Evolutionary conservation across 345 rosid species (phyloP).

Genomic region (Camelina hispida): DNA sequence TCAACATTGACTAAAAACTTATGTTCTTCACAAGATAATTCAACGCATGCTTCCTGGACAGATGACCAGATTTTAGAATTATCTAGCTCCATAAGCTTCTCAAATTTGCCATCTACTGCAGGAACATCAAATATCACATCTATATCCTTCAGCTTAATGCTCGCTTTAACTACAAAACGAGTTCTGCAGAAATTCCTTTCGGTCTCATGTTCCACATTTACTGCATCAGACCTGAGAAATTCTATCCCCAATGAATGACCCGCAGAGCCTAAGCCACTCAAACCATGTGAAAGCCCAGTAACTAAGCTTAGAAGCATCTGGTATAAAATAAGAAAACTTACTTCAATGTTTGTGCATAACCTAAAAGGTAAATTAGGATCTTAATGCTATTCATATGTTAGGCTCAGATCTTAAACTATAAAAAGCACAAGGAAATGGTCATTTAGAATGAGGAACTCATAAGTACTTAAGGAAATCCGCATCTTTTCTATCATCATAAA

Average conservation of each 20-base stretch:
- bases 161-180: slow-evolving; percentile 49
- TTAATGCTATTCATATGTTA: slow-evolving; percentile 30
- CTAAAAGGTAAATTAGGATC: slow-evolving; percentile 20
- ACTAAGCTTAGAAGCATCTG: slow-evolving; percentile 66
- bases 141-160: slow-evolving; percentile 58
- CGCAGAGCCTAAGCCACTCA: slow-evolving; percentile 42
- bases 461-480: slow-evolving; percentile 19
- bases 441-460: slow-evolving; percentile 15
- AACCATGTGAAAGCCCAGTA: slow-evolving; percentile 54
- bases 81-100: slow-evolving; percentile 39
- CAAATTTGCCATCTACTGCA: slow-evolving; percentile 45
- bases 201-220: slow-evolving; percentile 47
- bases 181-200: slow-evolving; percentile 45
- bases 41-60: slow-evolving; percentile 51
- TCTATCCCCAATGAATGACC: slow-evolving; percentile 51
- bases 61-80: slow-evolving; percentile 70
- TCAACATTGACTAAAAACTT: slow-evolving; percentile 52
- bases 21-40: slow-evolving; percentile 60
- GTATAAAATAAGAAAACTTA: slow-evolving; percentile 45
- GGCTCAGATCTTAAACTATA: slow-evolving; percentile 12
- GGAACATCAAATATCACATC: slow-evolving; percentile 68
- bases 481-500: slow-evolving; percentile 26
- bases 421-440: slow-evolving; percentile 22
- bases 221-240: slow-evolving; percentile 46
- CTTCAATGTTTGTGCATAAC: slow-evolving; percentile 20